Evolutionary conservation across 2,329 filamentous ascomycete genomes (phyloP), one percentile per base, ranked within the genome.

Genomic region (Penicillium oxalicum): DNA sequence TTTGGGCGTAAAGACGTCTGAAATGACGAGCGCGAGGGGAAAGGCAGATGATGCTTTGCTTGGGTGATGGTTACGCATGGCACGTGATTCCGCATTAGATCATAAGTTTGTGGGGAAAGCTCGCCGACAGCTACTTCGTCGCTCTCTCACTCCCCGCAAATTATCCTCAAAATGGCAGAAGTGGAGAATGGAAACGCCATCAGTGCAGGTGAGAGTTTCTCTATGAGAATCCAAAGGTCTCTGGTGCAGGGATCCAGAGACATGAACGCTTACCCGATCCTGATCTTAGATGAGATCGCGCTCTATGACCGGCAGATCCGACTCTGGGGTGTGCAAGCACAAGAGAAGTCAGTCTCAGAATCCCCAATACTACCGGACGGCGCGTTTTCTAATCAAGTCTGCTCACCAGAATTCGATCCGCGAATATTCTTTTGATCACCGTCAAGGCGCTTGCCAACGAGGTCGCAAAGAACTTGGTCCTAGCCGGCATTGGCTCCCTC

Each of bases 281-380:
- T 9, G 9, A 13, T 28, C 48, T 54, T 53, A 88, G 93, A 97
- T 70, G 93, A 98, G 66, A 95, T 97, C 63, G 93, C 91, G 11
- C 82, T 97, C 5, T 98, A 98, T 68, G 93, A 98, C 72, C 85
- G 93, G 43, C 93, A 98, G 69, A 96, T 98, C 62, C 86, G 93
- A 46, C 83, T 98, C 28, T 98, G 93, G 93, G 93, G 93, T 38
- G 88, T 97, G 64, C 84, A 93, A 62, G 93, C 93, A 5, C 93
- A 98, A 69, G 87, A 95, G 67, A 79, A 79, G 78, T 80, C 64
- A 62, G 65, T 49, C 13, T 33, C n/a, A n/a, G 18, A 43, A 28
- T 33, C 36, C 8, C 5, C 9, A 12, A 33, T 11, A 9, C 6
- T 27, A 24, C 12, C n/a, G 24, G 26, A 28, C 39, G 33, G 27